Evolutionary conservation across 495 filamentous ascomycete genomes (phyloP).

Genomic region (Mycothermus thermophilus): DNA sequence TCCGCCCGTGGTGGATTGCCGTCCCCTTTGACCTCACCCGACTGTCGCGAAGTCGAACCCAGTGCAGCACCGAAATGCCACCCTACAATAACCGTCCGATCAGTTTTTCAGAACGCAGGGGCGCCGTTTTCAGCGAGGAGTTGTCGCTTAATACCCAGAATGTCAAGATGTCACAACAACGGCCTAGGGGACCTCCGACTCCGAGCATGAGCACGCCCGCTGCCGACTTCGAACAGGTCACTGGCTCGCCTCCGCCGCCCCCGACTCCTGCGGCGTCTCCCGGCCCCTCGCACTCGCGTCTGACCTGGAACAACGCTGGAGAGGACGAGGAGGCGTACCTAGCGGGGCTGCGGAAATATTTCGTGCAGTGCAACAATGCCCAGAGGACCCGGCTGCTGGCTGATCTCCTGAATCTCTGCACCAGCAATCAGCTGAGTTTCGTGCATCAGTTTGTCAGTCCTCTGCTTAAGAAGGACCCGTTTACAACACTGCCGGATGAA

Average conservation of each 20-base stretch:
- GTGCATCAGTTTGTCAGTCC: slow-evolving; percentile 88
- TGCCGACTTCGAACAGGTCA: slow-evolving; percentile 40
- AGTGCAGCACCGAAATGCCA: slow-evolving; percentile 30
- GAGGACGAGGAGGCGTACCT: slow-evolving; percentile 41
- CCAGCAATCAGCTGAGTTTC: slow-evolving; percentile 87
- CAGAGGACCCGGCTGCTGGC: slow-evolving; percentile 54
- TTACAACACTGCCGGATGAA: slow-evolving; percentile 77
- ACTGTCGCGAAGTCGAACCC: too few species aligned
- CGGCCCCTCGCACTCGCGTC: slow-evolving; percentile 36
- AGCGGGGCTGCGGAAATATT: slow-evolving; percentile 35
- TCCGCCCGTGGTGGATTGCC: too few species aligned
- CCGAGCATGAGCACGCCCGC: slow-evolving; percentile 44
- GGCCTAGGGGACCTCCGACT: slow-evolving; percentile 37
- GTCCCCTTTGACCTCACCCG: too few species aligned
- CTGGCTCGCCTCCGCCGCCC: slow-evolving; percentile 40
- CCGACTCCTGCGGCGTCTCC: slow-evolving; percentile 45
- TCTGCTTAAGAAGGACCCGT: slow-evolving; percentile 88
- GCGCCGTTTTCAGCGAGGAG: slow-evolving; percentile 30
- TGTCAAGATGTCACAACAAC: slow-evolving; percentile 34
- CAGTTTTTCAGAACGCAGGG: slow-evolving; percentile 33
- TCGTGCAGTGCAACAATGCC: slow-evolving; percentile 33
- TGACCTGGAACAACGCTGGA: slow-evolving; percentile 38
- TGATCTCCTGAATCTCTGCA: slow-evolving; percentile 79
- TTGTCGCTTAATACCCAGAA: slow-evolving; percentile 29
- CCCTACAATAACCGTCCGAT: slow-evolving; percentile 24